A percentile compares a stretch with the other conserved stretches of the same genome.
phyloP scores from a whole-genome alignment of 371 early-diverging fungal genomes.

The Sporodiniella umbellata region DNA sequence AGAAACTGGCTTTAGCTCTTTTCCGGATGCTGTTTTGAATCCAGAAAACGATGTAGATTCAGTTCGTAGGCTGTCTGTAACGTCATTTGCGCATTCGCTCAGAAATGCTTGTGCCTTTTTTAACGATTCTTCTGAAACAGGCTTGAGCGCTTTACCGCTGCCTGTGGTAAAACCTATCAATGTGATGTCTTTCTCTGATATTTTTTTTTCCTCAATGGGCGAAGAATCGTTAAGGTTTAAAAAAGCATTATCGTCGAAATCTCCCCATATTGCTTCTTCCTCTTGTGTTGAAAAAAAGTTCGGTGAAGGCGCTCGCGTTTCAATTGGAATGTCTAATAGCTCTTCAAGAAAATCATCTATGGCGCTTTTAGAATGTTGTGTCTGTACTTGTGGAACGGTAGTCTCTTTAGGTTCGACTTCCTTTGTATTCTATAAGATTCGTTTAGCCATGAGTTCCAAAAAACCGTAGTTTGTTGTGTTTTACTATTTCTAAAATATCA shows the following conservation, averaged over 20 bases:
- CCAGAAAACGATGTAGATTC: too few species aligned
- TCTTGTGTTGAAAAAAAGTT: background rate
- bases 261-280: constrained; percentile 1
- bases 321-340: constrained; percentile 8
- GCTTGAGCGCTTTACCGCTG: constrained; percentile 1
- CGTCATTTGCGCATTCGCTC: background rate
- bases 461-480: background rate
- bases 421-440: background rate
- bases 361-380: background rate
- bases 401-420: background rate
- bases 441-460: background rate
- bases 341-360: constrained; percentile 12
- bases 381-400: background rate
- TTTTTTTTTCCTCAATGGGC: background rate
- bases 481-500: constrained; percentile 10
- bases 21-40: constrained; percentile 6
- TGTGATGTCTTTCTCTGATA: background rate
- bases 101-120: background rate
- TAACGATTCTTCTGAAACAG: background rate
- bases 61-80: background rate
- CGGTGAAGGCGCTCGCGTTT: background rate
- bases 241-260: background rate
- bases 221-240: background rate
- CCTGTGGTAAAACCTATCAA: constrained; percentile 11
- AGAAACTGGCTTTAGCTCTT: constrained; percentile 1